Evolutionary conservation across 139 green algal species (phyloP).

Genomic region (Chlamydomonas sp.): DNA sequence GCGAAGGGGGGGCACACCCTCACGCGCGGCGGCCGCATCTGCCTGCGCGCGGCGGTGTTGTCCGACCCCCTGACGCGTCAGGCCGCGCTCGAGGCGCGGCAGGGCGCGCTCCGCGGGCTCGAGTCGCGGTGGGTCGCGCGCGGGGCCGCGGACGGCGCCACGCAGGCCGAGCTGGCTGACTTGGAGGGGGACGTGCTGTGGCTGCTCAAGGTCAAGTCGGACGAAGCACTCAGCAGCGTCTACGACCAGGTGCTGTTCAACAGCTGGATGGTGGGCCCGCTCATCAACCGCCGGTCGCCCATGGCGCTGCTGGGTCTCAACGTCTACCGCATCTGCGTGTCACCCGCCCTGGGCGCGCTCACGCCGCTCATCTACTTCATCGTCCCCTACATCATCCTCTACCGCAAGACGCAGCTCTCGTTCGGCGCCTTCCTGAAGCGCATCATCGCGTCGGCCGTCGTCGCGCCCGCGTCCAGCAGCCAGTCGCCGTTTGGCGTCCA

Average conservation of each 20-base stretch:
- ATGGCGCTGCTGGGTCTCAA: not conserved
- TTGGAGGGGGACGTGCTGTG: not conserved
- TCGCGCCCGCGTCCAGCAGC: not conserved
- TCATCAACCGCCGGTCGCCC: not conserved
- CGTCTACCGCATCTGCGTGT: conserved; percentile 1
- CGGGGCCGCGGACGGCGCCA: not conserved
- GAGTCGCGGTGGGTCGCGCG: not conserved
- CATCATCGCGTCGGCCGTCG: not conserved
- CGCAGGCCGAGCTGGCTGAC: not conserved
- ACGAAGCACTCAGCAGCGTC: not conserved
- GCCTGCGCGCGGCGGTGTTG: no score
- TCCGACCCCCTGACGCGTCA: no score
- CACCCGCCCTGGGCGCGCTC: not conserved
- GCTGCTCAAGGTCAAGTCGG: not conserved
- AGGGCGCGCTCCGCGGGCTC: not conserved
- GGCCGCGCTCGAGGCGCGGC: no score
- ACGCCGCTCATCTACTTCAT: conserved; percentile 2
- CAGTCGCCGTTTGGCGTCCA: not conserved
- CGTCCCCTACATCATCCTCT: conserved; percentile 10
- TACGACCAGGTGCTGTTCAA: not conserved
- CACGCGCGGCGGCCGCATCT: no score
- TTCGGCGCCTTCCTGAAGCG: no score
- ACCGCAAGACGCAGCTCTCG: no score
- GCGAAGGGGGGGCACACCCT: no score
- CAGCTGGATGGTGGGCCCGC: not conserved